phyloP scores from a whole-genome alignment of 176 grass and related monocot genomes.

The Zoysia japonica region DNA sequence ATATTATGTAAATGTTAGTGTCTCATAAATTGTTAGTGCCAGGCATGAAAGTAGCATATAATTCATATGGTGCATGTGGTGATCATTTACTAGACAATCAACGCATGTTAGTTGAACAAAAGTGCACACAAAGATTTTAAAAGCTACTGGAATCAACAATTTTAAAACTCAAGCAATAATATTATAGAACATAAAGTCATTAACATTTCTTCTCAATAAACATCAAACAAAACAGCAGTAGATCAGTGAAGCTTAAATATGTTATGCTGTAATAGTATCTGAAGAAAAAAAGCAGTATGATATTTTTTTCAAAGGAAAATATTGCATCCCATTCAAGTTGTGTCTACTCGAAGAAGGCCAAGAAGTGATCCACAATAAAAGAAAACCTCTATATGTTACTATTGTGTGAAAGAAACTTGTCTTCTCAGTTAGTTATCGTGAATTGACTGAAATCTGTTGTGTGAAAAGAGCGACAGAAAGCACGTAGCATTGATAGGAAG shows the following conservation, averaged over 20 bases:
- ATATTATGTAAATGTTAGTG: too few relatives aligned
- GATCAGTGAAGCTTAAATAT: background rate
- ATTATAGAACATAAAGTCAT: too few relatives aligned
- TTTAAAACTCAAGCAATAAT: too few relatives aligned
- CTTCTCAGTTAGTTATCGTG: constrained; percentile 56
- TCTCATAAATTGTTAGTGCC: background rate
- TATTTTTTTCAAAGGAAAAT: constrained; percentile 28
- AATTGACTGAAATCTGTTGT: constrained; percentile 58
- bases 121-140: background rate
- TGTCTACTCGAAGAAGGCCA: constrained; percentile 43
- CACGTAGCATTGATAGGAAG: constrained; percentile 56
- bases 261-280: background rate
- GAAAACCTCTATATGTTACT: constrained; percentile 45
- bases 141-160: constrained; percentile 1
- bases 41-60: constrained; percentile 17
- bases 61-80: background rate
- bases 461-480: constrained; percentile 49
- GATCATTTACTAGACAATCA: background rate
- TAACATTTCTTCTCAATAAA: too few relatives aligned
- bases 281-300: background rate
- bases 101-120: constrained; percentile 17
- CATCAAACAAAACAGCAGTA: too few relatives aligned
- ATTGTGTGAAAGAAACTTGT: constrained; percentile 55
- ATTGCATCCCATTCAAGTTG: constrained; percentile 32
- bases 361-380: constrained; percentile 35